Conservation (phyloP, 2,329 filamentous ascomycete genomes). For the Penicillium brasilianum region DNA sequence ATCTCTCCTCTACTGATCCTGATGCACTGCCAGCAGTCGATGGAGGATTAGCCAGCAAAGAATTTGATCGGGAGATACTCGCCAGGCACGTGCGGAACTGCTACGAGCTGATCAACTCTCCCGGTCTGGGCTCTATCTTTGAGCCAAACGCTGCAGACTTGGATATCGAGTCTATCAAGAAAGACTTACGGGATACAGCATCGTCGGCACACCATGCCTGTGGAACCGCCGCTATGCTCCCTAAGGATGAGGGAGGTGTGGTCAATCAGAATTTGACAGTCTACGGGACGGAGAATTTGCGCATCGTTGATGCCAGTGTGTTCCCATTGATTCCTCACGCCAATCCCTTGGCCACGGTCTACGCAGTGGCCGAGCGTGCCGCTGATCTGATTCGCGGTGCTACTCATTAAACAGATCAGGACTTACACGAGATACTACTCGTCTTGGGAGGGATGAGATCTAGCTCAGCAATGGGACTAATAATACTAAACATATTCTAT, state of each 20-base stretch:
- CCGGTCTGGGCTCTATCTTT: conserved; percentile 11
- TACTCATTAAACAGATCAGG: not conserved
- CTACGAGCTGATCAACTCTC: not conserved
- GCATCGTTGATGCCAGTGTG: conserved; percentile 45
- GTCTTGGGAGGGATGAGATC: not conserved
- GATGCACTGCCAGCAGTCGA: conserved; percentile 14
- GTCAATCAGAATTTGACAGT: conserved; percentile 38
- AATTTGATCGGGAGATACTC: conserved; percentile 25
- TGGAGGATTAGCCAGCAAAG: conserved; percentile 11
- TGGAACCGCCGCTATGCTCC: conserved; percentile 38
- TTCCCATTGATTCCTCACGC: conserved; percentile 44
- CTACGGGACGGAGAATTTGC: conserved; percentile 40
- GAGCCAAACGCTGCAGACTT: not conserved
- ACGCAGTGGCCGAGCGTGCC: conserved; percentile 43
- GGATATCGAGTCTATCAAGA: conserved; percentile 23
- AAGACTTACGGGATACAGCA: conserved; percentile 10
- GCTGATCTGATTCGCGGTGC: conserved; percentile 34
- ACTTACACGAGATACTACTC: not conserved
- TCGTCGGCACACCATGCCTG: conserved; percentile 20
- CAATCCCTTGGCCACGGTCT: conserved; percentile 46
- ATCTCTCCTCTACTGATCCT: conserved; percentile 13
- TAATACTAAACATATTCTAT: not conserved
- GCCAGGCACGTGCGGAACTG: conserved; percentile 19
- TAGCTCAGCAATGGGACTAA: not conserved
- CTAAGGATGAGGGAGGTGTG: conserved; percentile 37